Conservation (phyloP, 805 yeast species). For the Teunomyces stri region DNA sequence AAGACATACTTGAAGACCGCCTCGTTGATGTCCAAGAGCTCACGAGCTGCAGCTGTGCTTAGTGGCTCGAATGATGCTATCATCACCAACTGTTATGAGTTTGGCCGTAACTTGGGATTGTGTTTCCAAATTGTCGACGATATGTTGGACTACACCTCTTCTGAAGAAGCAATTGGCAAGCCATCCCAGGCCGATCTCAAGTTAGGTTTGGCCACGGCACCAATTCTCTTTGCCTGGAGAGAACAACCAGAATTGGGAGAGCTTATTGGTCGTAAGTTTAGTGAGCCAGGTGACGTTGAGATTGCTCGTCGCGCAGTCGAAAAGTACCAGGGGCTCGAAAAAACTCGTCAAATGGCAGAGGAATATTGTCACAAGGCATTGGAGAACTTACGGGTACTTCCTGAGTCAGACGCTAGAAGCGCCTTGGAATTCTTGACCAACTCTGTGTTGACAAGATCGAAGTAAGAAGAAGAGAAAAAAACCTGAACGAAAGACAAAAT, state of each 20-base stretch:
- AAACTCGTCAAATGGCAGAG: slow-evolving; percentile 75
- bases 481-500: neutral
- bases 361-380: slow-evolving; percentile 77
- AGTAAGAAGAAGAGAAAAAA: slow-evolving; percentile 32
- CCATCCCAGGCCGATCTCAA: slow-evolving; percentile 95
- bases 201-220: slow-evolving; percentile 95
- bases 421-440: slow-evolving; percentile 84
- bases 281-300: slow-evolving; percentile 78
- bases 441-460: slow-evolving; percentile 77
- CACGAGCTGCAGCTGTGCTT: slow-evolving; percentile 88
- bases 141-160: slow-evolving; percentile 90
- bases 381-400: slow-evolving; percentile 65
- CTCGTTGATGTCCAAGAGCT: slow-evolving; percentile 86
- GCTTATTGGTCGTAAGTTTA: slow-evolving; percentile 79
- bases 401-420: slow-evolving; percentile 84
- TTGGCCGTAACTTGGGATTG: slow-evolving; percentile 89
- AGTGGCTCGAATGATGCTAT: slow-evolving; percentile 76
- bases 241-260: slow-evolving; percentile 81
- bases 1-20: slow-evolving; percentile 96
- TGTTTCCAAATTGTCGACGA: slow-evolving; percentile 97
- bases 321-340: slow-evolving; percentile 67
- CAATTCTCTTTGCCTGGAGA: slow-evolving; percentile 92
- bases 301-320: slow-evolving; percentile 74
- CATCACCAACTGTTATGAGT: slow-evolving; percentile 85
- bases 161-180: slow-evolving; percentile 82